These are phyloP conservation scores for Bauhinia variegata DNA, from an alignment of 306 rosid species.

Conservation along the genomic window DNA sequence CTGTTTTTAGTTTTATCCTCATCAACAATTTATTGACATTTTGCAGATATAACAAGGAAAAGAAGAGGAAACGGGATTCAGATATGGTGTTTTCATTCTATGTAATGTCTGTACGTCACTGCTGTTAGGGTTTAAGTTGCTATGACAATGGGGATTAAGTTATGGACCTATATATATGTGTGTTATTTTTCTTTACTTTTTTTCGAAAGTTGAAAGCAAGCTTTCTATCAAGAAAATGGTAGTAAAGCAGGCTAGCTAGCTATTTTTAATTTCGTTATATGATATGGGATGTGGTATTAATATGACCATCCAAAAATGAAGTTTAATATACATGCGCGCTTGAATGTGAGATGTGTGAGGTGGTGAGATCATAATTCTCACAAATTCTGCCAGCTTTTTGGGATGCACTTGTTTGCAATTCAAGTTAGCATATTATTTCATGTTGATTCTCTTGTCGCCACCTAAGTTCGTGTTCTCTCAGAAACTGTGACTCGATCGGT, in stretches of 20 bases:
- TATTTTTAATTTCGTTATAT: background rate
- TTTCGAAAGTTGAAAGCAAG: background rate
- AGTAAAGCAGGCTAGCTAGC: too few relatives aligned
- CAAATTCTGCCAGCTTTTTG: conserved; percentile 39
- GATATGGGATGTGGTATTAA: too few relatives aligned
- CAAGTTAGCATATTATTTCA: conserved; percentile 25
- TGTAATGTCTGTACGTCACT: too few relatives aligned
- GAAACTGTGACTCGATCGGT: background rate
- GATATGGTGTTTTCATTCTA: conserved; percentile 24
- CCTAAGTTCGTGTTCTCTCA: background rate
- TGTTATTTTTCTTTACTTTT: conserved; percentile 44
- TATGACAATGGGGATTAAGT: conserved; percentile 40
- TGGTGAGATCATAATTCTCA: conserved; percentile 35
- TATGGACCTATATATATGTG: conserved; percentile 41
- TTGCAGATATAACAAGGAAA: conserved; percentile 63
- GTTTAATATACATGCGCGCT: conserved; percentile 15
- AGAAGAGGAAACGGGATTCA: conserved; percentile 27
- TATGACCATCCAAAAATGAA: background rate
- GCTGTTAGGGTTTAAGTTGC: conserved; percentile 21
- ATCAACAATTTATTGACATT: background rate
- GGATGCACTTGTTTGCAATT: conserved; percentile 37
- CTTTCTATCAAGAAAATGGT: too few relatives aligned
- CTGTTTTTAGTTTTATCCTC: background rate
- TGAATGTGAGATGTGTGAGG: conserved; percentile 25
- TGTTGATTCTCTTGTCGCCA: conserved; percentile 19